Percentiles rank a stretch among this genome's conserved stretches.
Evolutionary conservation across 768 basidiomycete species (phyloP).

Genomic region (Lentinula boryana): DNA sequence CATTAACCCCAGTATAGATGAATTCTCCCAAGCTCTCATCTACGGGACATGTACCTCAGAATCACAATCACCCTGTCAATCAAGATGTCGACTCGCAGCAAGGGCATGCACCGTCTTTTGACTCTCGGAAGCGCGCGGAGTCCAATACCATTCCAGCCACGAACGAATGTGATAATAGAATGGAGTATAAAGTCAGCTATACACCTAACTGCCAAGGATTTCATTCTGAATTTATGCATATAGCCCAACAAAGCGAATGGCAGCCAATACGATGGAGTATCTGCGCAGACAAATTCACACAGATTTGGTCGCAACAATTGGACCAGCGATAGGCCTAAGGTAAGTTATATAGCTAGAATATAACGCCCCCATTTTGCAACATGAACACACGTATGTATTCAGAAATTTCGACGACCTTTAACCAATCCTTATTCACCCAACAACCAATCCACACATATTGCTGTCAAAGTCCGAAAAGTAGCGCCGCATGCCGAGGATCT

Average conservation of each 20-base stretch:
- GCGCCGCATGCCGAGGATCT: neutral
- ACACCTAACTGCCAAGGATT: neutral
- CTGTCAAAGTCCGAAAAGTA: neutral
- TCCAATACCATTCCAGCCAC: neutral
- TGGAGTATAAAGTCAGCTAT: neutral
- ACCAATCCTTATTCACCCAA: neutral
- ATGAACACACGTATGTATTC: neutral
- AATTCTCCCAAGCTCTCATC: neutral
- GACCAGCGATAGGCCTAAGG: neutral
- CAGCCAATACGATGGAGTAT: neutral
- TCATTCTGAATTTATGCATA: neutral
- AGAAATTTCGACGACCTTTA: neutral
- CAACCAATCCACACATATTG: neutral
- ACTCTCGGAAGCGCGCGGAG: neutral
- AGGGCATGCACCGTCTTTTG: neutral
- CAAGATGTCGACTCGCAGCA: neutral
- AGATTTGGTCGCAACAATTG: neutral
- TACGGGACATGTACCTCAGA: neutral
- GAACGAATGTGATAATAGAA: neutral
- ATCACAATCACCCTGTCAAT: neutral
- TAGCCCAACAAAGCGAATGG: neutral
- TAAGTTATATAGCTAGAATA: neutral
- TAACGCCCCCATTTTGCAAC: neutral
- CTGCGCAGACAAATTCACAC: neutral
- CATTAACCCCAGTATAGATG: neutral